Evolutionary conservation across 306 rosid species (phyloP), one percentile per base, ranked within the genome.

Genomic region (Gynostemma pentaphyllum): DNA sequence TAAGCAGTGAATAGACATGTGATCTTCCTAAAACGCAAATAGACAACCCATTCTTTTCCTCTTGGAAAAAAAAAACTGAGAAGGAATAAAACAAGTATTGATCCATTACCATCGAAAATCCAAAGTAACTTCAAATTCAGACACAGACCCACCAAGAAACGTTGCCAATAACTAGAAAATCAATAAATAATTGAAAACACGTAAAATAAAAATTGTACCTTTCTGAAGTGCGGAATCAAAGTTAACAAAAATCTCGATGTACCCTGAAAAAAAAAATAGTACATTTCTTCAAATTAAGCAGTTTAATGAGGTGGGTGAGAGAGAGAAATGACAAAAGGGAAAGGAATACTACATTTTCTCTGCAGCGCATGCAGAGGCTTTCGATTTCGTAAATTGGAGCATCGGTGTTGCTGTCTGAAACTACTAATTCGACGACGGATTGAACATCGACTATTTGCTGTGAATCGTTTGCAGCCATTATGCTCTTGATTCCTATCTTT

Each of bases 311-410:
- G 42, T n/a, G n/a, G 42, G 46, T 30, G 5, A 36, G 47, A 15
- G 12, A 37, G 14, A 54, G 13, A 54, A n/a, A 50, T 28, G 6
- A 10, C 63, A 61, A 30, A 34, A 49, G 63, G 30, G 2, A 11
- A 1, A 9, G 5, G 24, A 21, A 2, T 76, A 92, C 98, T 76
- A 92, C 98, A 32, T 92, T 92, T 72, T 84, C 70, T 36, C 77
- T 67, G 57, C 96, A 92, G 42, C 95, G 95, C 98, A 92, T 92
- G 76, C 98, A 92, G 68, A 88, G 89, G 75, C 95, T 84, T 71
- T 92, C 96, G 45, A 92, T 59, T 57, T 46, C 37, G 77, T 86
- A 88, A 39, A 88, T 81, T 3, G 96, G 96, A 13, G 85, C 80
- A 27, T 82, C 90, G 5, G 70, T 52, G 64, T 63, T 69, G 42